Percentiles rank a stretch among this genome's conserved stretches.
Conservation (phyloP, 306 rosid species). For the Betula pendula region DNA sequence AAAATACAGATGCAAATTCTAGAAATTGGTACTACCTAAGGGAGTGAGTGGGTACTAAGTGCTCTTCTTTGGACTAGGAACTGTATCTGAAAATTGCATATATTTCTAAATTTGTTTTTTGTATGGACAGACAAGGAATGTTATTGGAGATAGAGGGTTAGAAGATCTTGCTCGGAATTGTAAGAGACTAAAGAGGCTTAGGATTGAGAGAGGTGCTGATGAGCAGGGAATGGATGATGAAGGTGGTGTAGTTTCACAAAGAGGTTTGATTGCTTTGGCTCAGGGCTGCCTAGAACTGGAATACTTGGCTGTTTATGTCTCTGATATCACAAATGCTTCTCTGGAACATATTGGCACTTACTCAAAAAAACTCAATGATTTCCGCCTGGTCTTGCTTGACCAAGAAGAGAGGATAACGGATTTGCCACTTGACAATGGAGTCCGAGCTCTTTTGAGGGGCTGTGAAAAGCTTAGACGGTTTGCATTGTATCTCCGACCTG, state of each 20-base stretch:
- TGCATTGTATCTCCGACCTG: slow-evolving; percentile 82
- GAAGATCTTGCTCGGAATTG: slow-evolving; percentile 82
- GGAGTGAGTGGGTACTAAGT: slow-evolving; percentile 9
- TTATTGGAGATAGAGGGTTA: slow-evolving; percentile 92
- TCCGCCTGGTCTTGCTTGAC: slow-evolving; percentile 89
- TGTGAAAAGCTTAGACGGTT: slow-evolving; percentile 83
- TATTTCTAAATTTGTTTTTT: slow-evolving; percentile 14
- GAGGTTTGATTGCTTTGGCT: slow-evolving; percentile 85
- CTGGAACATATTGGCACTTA: slow-evolving; percentile 69
- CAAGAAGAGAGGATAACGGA: slow-evolving; percentile 70
- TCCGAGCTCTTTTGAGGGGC: slow-evolving; percentile 75
- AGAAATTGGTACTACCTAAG: neutral
- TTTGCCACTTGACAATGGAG: slow-evolving; percentile 95
- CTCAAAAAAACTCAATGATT: slow-evolving; percentile 78
- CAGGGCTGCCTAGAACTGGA: slow-evolving; percentile 89
- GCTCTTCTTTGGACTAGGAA: slow-evolving; percentile 14
- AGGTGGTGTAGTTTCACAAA: slow-evolving; percentile 87
- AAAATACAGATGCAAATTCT: neutral
- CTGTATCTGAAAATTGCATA: slow-evolving; percentile 16
- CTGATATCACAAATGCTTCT: slow-evolving; percentile 77
- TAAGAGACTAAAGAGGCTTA: slow-evolving; percentile 73
- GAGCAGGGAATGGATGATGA: slow-evolving; percentile 90
- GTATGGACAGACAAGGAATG: slow-evolving; percentile 81
- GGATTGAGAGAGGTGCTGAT: slow-evolving; percentile 93
- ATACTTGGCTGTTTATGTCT: slow-evolving; percentile 85